phyloP scores from a whole-genome alignment of 2,329 filamentous ascomycete species.

The Pezicula neosporulosa region DNA sequence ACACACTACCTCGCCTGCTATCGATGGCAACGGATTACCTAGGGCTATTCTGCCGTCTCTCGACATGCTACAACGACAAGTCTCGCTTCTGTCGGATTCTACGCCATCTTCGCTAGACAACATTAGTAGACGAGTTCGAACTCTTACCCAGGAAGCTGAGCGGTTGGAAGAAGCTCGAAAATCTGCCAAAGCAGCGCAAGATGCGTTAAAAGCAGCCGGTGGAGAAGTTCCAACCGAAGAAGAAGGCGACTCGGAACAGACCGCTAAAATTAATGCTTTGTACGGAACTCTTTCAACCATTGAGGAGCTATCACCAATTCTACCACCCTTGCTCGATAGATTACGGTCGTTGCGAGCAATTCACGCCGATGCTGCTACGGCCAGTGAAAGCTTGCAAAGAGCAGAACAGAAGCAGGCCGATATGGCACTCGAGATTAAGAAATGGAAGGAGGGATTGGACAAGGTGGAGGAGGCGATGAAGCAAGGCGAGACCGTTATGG shows the following conservation, averaged over 20 bases:
- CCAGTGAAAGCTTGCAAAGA: constrained; percentile 71
- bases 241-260: constrained; percentile 62
- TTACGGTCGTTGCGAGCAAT: constrained; percentile 79
- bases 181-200: constrained; percentile 58
- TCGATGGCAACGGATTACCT: constrained; percentile 51
- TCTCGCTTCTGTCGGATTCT: constrained; percentile 70
- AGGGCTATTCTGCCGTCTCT: constrained; percentile 79
- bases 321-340: constrained; percentile 82
- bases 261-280: constrained; percentile 84
- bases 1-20: constrained; percentile 63
- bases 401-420: constrained; percentile 79
- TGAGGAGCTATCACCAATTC: constrained; percentile 76
- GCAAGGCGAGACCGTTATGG: constrained; percentile 66
- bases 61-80: constrained; percentile 75
- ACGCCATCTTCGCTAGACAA: constrained; percentile 71
- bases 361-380: constrained; percentile 82
- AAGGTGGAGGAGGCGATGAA: constrained; percentile 74
- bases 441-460: constrained; percentile 79
- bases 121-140: constrained; percentile 65
- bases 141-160: constrained; percentile 70
- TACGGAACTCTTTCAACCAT: constrained; percentile 88
- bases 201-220: constrained; percentile 45
- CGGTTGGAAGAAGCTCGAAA: constrained; percentile 63
- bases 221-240: constrained; percentile 39
- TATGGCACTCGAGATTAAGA: constrained; percentile 78